Conservation (phyloP, 345 rosid genomes). For the Syzygium oleosum region DNA sequence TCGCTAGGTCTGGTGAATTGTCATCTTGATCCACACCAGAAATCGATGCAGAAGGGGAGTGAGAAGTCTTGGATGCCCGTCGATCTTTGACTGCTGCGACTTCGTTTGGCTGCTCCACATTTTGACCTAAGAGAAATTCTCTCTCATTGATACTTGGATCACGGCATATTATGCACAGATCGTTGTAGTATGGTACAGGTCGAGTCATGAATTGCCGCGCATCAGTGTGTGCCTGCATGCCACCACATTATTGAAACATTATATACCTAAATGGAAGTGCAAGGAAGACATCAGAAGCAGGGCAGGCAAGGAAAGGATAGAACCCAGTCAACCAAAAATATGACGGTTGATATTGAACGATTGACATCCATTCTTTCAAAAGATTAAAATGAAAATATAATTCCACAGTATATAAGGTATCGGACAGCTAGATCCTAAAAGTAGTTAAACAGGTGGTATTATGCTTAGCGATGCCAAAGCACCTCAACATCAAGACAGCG, state of each 20-base stretch:
- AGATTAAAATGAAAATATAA: not conserved
- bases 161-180: conserved; percentile 53
- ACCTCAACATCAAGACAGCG: not conserved
- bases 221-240: conserved; percentile 56
- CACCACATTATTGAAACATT: not conserved
- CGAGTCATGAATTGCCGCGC: conserved; percentile 75
- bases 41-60: conserved; percentile 19
- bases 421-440: not conserved
- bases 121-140: conserved; percentile 42
- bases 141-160: conserved; percentile 28
- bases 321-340: not conserved
- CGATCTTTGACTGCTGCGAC: conserved; percentile 17
- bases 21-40: conserved; percentile 38
- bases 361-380: not conserved
- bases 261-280: not conserved
- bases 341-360: not conserved
- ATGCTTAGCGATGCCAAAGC: not conserved
- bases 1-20: conserved; percentile 8
- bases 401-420: not conserved
- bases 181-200: conserved; percentile 68
- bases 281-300: not conserved
- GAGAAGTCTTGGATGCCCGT: conserved; percentile 15
- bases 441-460: not conserved
- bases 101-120: conserved; percentile 38
- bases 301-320: not conserved